These are phyloP conservation scores for Stagonosporopsis cucurbitacearum DNA, from an alignment of 2,329 filamentous ascomycete genomes.

Conservation along the genomic window DNA sequence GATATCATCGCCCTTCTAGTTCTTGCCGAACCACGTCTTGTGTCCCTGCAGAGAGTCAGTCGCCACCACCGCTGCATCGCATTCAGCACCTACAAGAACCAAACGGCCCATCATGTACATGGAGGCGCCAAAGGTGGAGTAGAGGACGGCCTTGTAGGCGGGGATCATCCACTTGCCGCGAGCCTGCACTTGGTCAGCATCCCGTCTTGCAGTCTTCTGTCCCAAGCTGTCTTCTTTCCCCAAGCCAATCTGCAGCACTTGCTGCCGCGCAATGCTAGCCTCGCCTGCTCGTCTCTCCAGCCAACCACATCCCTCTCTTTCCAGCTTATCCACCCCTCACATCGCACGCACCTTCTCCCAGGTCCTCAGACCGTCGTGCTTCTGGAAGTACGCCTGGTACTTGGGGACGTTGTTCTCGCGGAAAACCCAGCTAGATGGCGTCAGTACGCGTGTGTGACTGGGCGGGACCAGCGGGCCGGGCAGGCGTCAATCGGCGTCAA, in stretches of 20 bases:
- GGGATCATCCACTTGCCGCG: constrained; percentile 70
- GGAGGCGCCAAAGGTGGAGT: constrained; percentile 67
- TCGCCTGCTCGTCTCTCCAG: background rate
- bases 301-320: constrained; percentile 19
- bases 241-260: background rate
- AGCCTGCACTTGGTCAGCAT: constrained; percentile 52
- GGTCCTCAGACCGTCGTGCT: constrained; percentile 72
- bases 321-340: constrained; percentile 7
- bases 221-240: background rate
- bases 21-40: constrained; percentile 72
- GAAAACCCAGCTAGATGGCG: constrained; percentile 59
- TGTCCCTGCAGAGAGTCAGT: constrained; percentile 59
- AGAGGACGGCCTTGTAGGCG: constrained; percentile 72
- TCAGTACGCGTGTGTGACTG: constrained; percentile 36
- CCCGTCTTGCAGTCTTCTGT: background rate
- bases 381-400: constrained; percentile 77
- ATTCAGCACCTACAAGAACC: constrained; percentile 56
- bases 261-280: constrained; percentile 2
- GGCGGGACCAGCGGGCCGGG: constrained; percentile 19
- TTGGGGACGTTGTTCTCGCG: constrained; percentile 78
- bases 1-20: constrained; percentile 35
- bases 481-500: constrained; percentile 8
- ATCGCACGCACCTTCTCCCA: constrained; percentile 75
- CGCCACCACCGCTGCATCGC: background rate
- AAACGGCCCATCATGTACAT: constrained; percentile 79